Conservation (phyloP, 176 grass and related monocot species). For the Rhynchospora tenuis region DNA sequence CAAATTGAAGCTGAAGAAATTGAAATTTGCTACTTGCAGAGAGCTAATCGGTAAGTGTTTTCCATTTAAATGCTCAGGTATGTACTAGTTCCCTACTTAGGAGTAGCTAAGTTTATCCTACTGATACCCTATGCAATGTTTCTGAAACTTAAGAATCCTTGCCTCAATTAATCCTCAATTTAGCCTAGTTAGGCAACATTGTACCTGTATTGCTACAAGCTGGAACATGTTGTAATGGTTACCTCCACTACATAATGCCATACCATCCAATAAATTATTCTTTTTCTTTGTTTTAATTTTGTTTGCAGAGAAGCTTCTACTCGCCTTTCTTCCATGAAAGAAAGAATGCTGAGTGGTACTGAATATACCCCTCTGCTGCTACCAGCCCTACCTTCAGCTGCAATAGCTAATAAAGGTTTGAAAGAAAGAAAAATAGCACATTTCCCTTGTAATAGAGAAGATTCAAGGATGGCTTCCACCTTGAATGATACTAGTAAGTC, state of each 20-base stretch:
- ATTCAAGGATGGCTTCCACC: background rate
- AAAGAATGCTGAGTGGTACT: background rate
- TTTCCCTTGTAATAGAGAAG: background rate
- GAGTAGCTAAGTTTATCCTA: no score
- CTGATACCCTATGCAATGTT: background rate
- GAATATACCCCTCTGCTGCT: background rate
- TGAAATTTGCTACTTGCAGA: slow-evolving; percentile 58
- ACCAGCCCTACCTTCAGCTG: background rate
- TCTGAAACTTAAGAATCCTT: background rate
- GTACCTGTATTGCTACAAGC: background rate
- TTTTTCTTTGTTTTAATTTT: background rate
- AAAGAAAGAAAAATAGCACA: background rate
- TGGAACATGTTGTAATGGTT: background rate
- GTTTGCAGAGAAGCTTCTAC: background rate
- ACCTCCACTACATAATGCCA: background rate
- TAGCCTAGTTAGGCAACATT: background rate
- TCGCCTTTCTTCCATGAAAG: background rate
- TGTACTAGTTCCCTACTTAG: background rate
- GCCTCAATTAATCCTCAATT: background rate
- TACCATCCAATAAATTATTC: background rate
- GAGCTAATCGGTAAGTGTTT: slow-evolving; percentile 43
- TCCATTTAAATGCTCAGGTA: slow-evolving; percentile 5
- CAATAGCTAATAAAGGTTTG: background rate
- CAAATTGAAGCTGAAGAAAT: slow-evolving; percentile 50
- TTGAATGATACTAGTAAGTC: slow-evolving; percentile 35